These are phyloP conservation scores for Glycine tomentella DNA, from an alignment of 306 rosid genomes.

Conservation along the genomic window DNA sequence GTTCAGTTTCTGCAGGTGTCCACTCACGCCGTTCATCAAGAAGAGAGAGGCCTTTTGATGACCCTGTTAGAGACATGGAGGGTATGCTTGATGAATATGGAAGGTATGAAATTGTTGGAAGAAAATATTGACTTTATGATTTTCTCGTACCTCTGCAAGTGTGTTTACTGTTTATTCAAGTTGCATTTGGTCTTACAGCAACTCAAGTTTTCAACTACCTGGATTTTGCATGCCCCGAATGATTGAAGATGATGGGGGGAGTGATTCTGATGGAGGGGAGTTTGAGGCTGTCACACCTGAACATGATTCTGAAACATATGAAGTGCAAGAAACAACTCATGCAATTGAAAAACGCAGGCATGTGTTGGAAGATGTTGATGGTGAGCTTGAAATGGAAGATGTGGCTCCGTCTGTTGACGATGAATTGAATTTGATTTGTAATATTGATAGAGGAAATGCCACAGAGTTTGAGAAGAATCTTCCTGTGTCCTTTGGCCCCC, in stretches of 20 bases:
- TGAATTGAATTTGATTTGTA: constrained; percentile 60
- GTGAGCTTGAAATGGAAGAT: constrained; percentile 99
- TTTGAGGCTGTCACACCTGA: constrained; percentile 90
- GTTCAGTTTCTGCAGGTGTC: constrained; percentile 70
- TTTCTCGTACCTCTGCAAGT: constrained; percentile 1
- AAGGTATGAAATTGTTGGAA: constrained; percentile 71
- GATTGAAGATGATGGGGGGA: constrained; percentile 84
- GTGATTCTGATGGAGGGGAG: constrained; percentile 93
- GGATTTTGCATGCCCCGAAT: constrained; percentile 92
- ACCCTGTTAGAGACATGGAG: constrained; percentile 98
- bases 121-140: constrained; percentile 9
- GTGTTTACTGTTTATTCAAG: constrained; percentile 18
- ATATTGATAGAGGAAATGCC: constrained; percentile 51
- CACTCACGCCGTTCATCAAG: constrained; percentile 81
- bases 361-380: constrained; percentile 95
- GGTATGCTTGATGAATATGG: constrained; percentile 99
- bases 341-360: constrained; percentile 74
- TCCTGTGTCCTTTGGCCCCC: constrained; percentile 61
- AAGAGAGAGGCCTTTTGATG: constrained; percentile 95
- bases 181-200: constrained; percentile 63
- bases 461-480: constrained; percentile 56
- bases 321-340: constrained; percentile 56
- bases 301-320: constrained; percentile 62
- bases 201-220: constrained; percentile 94
- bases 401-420: constrained; percentile 87